Base-by-base conservation (phyloP, 2,329 filamentous ascomycete species). In the Hirsutella rhossiliensis region DNA sequence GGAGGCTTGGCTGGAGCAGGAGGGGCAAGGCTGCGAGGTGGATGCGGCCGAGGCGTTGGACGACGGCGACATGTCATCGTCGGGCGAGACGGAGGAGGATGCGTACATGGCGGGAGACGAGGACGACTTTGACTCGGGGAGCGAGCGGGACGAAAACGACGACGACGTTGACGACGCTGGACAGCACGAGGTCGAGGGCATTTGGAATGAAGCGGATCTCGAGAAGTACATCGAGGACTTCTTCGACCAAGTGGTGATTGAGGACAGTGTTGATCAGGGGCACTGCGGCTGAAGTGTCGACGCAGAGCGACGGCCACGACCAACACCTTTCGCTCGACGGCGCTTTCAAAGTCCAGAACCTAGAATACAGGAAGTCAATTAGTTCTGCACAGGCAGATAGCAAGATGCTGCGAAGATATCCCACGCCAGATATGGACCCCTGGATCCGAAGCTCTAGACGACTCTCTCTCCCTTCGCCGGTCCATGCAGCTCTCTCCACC, bases 1-100 rank as follows among this genome's bases (percentile, higher is more conserved):
- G 56, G 13, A 29, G 5, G 46, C 47, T 5, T 54, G 51, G 54
- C 34, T 56, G 38, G 29, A 38, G 20, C 49, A 52, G 44, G 43
- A 54, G 20, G 42, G 47, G 32, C 34, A 36, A 5, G 40, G 15
- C 11, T 4, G 31, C 38, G 38, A 28, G 18, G 20, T n/a, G 32
- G 28, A 7, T 18, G 18, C 38, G 4, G 38, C 38, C 9, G 34
- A n/a, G 6, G 8, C 15, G 7, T 5, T n/a, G 5, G 13, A n/a
- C 17, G 13, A 11, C 17, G 32, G 32, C 5, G 32, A 34, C 12
- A 34, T n/a, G 32, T 11, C 34, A n/a, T 2, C n/a, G 15, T 18
- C 17, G 15, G 34, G 17, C 7, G 34, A 15, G 18, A 37, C n/a
- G 9, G 23, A 43, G 17, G 30, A 20, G 11, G 40, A 28, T n/a